phyloP scores from a whole-genome alignment of 1,284 basidiomycete genomes.

The Tilletiopsis washingtonensis region DNA sequence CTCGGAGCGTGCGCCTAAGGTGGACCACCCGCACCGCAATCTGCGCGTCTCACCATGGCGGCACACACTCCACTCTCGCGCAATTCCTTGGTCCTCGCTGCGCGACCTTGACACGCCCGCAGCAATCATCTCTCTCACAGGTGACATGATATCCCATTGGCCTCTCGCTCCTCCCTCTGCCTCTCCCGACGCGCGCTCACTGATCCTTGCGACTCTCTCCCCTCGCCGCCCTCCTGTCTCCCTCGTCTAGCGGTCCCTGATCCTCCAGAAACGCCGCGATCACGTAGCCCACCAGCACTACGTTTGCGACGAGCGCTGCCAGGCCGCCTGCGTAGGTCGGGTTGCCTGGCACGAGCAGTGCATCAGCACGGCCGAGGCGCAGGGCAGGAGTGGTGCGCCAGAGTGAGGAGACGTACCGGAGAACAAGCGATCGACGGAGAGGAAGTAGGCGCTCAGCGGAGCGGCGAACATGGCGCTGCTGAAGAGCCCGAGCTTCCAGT shows the following conservation, averaged over 20 bases:
- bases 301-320: slow-evolving; percentile 41
- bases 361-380: slow-evolving; percentile 38
- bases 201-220: too few relatives aligned
- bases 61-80: too few relatives aligned
- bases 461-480: slow-evolving; percentile 35
- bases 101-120: too few relatives aligned
- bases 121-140: too few relatives aligned
- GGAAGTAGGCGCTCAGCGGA: slow-evolving; percentile 36
- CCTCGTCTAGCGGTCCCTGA: slow-evolving; percentile 16
- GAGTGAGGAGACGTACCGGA: slow-evolving; percentile 40
- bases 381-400: slow-evolving; percentile 40
- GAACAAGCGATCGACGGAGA: slow-evolving; percentile 32
- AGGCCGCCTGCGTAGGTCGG: slow-evolving; percentile 42
- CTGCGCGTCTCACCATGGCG: too few relatives aligned
- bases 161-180: too few relatives aligned
- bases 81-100: too few relatives aligned
- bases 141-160: too few relatives aligned
- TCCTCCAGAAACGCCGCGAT: slow-evolving; percentile 42
- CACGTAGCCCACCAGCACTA: slow-evolving; percentile 42
- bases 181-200: too few relatives aligned
- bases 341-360: slow-evolving; percentile 42
- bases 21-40: too few relatives aligned
- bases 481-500: slow-evolving; percentile 42
- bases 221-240: too few relatives aligned
- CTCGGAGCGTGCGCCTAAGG: too few relatives aligned